These are phyloP conservation scores for Balansia obtecta DNA, from an alignment of 2,329 filamentous ascomycete genomes.

Conservation along the genomic window DNA sequence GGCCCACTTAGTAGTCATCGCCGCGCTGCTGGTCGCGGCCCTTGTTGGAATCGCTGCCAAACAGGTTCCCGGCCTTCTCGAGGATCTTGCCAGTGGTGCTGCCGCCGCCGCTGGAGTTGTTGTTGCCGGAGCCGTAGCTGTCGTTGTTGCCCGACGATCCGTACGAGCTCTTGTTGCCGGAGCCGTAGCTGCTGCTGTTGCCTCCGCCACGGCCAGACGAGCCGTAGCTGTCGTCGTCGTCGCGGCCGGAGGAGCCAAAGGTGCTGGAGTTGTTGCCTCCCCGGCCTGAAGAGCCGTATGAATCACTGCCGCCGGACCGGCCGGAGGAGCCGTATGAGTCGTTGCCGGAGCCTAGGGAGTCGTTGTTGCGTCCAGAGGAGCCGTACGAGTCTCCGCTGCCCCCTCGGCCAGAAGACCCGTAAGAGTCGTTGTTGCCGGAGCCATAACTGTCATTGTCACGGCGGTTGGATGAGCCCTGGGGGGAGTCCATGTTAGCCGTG, in stretches of 20 bases:
- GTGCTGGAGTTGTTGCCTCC: no score
- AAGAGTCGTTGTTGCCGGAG: no score
- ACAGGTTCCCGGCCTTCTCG: slow-evolving; percentile 41
- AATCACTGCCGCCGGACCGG: no score
- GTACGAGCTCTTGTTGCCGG: slow-evolving; percentile 10
- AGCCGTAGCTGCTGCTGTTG: slow-evolving; percentile 4
- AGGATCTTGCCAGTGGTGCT: slow-evolving; percentile 43
- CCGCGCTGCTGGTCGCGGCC: slow-evolving; percentile 30
- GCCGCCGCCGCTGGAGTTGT: slow-evolving; percentile 24
- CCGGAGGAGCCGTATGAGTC: no score
- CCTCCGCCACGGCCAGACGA: slow-evolving; percentile 8
- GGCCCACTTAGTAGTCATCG: slow-evolving; percentile 12
- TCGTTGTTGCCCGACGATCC: slow-evolving; percentile 9
- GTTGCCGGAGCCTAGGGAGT: no score
- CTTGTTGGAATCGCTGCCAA: slow-evolving; percentile 30
- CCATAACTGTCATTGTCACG: slow-evolving; percentile 8
- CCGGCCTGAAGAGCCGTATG: slow-evolving; percentile 6
- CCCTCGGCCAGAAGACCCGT: no score
- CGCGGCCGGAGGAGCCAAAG: slow-evolving; percentile 10
- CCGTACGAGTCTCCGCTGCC: no score
- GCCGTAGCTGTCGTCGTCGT: slow-evolving; percentile 10
- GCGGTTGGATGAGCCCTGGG: slow-evolving; percentile 12
- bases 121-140: slow-evolving; percentile 2
- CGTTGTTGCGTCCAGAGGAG: no score
- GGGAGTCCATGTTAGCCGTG: slow-evolving; percentile 1